These are phyloP conservation scores for Niebla homalea DNA, from an alignment of 495 filamentous ascomycete genomes.

Conservation along the genomic window DNA sequence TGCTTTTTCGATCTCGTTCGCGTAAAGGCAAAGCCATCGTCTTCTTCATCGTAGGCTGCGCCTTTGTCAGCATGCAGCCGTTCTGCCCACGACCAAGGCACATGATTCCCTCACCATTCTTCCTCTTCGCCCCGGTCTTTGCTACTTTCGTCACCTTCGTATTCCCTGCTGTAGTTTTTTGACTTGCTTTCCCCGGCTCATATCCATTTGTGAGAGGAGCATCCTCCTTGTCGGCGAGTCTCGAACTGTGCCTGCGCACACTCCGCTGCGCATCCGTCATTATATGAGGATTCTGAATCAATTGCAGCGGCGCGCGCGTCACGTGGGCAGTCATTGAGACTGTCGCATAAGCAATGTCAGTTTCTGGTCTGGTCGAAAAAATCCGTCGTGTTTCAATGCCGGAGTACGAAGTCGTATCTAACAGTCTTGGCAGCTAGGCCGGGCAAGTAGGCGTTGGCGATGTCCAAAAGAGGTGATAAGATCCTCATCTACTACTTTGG, in stretches of 20 bases:
- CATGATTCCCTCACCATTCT: conserved; percentile 29
- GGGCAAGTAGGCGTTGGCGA: too few species aligned
- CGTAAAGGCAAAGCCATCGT: conserved; percentile 42
- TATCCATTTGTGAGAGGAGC: conserved; percentile 7
- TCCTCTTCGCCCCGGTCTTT: conserved; percentile 26
- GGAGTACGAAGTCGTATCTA: too few species aligned
- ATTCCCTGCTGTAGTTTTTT: conserved; percentile 10
- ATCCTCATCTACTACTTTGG: too few species aligned
- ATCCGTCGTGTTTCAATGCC: too few species aligned
- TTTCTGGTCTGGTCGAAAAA: too few species aligned
- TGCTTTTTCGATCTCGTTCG: conserved; percentile 34
- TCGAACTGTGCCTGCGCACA: conserved; percentile 25
- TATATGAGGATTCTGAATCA: conserved; percentile 18
- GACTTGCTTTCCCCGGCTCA: conserved; percentile 10
- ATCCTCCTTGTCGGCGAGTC: conserved; percentile 30
- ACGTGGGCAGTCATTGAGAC: conserved; percentile 24
- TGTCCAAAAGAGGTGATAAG: too few species aligned
- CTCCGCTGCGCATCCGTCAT: conserved; percentile 19
- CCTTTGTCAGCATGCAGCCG: conserved; percentile 4
- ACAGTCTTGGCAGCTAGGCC: too few species aligned
- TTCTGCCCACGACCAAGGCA: not conserved
- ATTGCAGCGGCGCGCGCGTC: conserved; percentile 23
- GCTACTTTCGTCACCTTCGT: conserved; percentile 15
- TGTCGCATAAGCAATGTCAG: not conserved
- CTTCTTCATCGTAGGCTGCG: conserved; percentile 40